Conservation (phyloP, 176 grass and related monocot species). For the Triticum aestivum region IWGSC_CS_RefSeq_v2.1 NC_057801.1:726773676-726774175, state of each 20-base stretch:
- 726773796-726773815: constrained; percentile 90
- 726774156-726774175: constrained; percentile 71
- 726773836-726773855: constrained; percentile 69
- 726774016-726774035: constrained; percentile 80
- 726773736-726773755: constrained; percentile 75
- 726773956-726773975: background rate
- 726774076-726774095: constrained; percentile 58
- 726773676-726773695: constrained; percentile 94
- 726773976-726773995: background rate
- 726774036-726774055: constrained; percentile 66
- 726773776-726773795: constrained; percentile 66
- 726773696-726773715: constrained; percentile 86
- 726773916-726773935: background rate
- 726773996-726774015: constrained; percentile 52
- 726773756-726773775: constrained; percentile 64
- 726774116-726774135: constrained; percentile 60
- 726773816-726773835: constrained; percentile 73
- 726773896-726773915: constrained; percentile 80
- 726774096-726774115: constrained; percentile 53
- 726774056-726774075: constrained; percentile 54
- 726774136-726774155: constrained; percentile 38
- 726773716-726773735: constrained; percentile 64
- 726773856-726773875: constrained; percentile 66
- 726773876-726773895: constrained; percentile 48
- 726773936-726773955: background rate